Percentiles rank a stretch among this genome's conserved stretches.
Evolutionary conservation across 352 stramenopile species (phyloP).

Genomic region (Stephanocyclus meneghinianus): DNA sequence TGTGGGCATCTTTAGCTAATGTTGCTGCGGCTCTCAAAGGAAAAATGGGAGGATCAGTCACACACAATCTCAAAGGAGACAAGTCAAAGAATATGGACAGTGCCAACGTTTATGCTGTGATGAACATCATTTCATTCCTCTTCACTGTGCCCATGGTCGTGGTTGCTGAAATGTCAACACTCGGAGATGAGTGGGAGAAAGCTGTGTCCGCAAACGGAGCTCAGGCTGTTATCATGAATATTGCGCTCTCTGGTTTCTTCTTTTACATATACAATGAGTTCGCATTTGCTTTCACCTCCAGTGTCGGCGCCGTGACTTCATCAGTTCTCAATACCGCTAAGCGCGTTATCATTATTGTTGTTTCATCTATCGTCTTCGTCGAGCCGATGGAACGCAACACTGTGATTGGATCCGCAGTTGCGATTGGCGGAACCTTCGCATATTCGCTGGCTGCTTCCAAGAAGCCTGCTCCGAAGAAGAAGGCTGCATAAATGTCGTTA

Average conservation of each 20-base stretch:
- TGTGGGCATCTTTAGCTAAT: conserved; percentile 80
- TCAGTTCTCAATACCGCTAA: conserved; percentile 88
- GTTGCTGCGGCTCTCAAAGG: conserved; percentile 83
- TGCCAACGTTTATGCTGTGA: conserved; percentile 82
- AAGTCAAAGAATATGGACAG: conserved; percentile 83
- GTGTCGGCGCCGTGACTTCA: conserved; percentile 84
- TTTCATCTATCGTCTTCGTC: conserved; percentile 83
- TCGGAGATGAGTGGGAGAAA: conserved; percentile 62
- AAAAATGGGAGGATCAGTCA: conserved; percentile 79
- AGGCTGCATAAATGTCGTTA: conserved; percentile 42
- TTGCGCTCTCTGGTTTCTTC: conserved; percentile 78
- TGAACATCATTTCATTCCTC: conserved; percentile 83
- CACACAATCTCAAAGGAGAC: conserved; percentile 73
- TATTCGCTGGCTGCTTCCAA: conserved; percentile 80
- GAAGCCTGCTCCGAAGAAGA: conserved; percentile 51
- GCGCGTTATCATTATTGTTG: conserved; percentile 87
- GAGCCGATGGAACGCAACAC: conserved; percentile 84
- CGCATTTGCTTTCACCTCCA: conserved; percentile 83
- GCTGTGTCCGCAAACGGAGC: conserved; percentile 62
- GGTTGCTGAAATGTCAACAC: conserved; percentile 67
- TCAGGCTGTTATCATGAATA: conserved; percentile 78
- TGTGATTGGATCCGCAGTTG: conserved; percentile 83
- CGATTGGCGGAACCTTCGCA: conserved; percentile 83
- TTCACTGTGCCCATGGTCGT: conserved; percentile 81
- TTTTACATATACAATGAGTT: conserved; percentile 88